Conservation (phyloP, 192 early-diverging fungal species). For the Coemansia aciculifera region DNA sequence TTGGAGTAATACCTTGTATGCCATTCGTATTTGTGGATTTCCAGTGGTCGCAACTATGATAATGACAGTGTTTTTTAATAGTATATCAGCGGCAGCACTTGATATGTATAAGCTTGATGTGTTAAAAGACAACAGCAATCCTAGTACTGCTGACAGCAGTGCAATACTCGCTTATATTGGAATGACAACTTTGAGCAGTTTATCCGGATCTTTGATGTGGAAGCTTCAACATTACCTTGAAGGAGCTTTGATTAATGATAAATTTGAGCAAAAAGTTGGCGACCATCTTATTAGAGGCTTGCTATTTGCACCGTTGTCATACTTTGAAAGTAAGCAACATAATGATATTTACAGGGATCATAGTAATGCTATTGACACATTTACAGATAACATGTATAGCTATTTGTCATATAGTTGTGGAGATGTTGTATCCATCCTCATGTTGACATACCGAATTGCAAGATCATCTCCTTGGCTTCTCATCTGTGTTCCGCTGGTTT, state of each 20-base stretch:
- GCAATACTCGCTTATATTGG: neutral
- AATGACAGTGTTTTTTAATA: neutral
- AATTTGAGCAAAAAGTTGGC: neutral
- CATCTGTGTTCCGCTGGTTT: neutral
- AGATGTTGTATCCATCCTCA: neutral
- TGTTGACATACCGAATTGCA: neutral
- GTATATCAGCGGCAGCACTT: neutral
- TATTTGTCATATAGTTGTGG: neutral
- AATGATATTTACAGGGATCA: neutral
- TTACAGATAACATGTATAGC: neutral
- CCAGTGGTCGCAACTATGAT: neutral
- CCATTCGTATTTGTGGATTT: constrained; percentile 11
- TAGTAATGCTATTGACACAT: neutral
- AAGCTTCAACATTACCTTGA: neutral
- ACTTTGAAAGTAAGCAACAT: neutral
- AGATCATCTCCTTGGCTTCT: neutral
- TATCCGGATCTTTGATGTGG: neutral
- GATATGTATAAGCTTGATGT: neutral
- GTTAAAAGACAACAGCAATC: neutral
- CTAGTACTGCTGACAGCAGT: neutral
- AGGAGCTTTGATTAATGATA: neutral
- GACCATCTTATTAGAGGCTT: neutral
- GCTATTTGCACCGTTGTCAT: neutral
- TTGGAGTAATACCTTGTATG: constrained; percentile 59
- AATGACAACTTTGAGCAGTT: neutral